These are phyloP conservation scores for Tylopilus sp. DNA, from an alignment of 768 basidiomycete genomes.

Conservation along the genomic window DNA sequence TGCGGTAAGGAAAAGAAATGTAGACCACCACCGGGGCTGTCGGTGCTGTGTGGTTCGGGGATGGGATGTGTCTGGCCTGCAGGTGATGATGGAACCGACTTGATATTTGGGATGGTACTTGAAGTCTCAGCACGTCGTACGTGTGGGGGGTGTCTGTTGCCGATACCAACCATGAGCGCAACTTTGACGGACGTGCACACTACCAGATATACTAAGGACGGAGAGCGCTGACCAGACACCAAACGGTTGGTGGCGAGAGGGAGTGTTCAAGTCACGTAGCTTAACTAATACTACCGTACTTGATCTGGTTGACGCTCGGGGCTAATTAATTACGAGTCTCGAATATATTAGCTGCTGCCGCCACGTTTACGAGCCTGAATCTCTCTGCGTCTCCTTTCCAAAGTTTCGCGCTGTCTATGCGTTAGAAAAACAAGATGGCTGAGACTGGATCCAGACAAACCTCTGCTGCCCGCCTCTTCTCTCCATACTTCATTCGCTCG, in stretches of 20 bases:
- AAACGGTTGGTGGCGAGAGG: conserved; percentile 7
- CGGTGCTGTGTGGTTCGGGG: conserved; percentile 40
- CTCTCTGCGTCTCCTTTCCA: conserved; percentile 56
- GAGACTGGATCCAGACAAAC: conserved; percentile 42
- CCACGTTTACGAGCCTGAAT: conserved; percentile 40
- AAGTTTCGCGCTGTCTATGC: conserved; percentile 48
- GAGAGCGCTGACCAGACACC: neutral
- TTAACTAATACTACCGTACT: conserved; percentile 8
- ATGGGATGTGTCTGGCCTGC: conserved; percentile 45
- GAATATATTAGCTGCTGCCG: neutral
- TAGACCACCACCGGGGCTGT: conserved; percentile 31
- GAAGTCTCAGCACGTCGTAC: conserved; percentile 22
- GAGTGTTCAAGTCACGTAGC: conserved; percentile 3
- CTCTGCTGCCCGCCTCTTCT: conserved; percentile 74
- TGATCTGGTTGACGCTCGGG: neutral
- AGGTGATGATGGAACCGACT: conserved; percentile 36
- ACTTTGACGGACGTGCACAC: neutral
- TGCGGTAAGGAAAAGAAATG: conserved; percentile 66
- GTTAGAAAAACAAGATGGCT: conserved; percentile 6
- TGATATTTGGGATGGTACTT: conserved; percentile 29
- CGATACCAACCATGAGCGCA: conserved; percentile 37
- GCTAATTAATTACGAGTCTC: neutral
- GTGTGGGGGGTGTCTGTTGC: conserved; percentile 31
- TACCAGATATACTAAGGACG: neutral
- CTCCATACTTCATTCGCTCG: conserved; percentile 87